A percentile compares a stretch with the other conserved stretches of the same genome.
These are phyloP conservation scores for Globisporangium iwayamae DNA, from an alignment of 352 stramenopile species.

Conservation along the genomic window DNA sequence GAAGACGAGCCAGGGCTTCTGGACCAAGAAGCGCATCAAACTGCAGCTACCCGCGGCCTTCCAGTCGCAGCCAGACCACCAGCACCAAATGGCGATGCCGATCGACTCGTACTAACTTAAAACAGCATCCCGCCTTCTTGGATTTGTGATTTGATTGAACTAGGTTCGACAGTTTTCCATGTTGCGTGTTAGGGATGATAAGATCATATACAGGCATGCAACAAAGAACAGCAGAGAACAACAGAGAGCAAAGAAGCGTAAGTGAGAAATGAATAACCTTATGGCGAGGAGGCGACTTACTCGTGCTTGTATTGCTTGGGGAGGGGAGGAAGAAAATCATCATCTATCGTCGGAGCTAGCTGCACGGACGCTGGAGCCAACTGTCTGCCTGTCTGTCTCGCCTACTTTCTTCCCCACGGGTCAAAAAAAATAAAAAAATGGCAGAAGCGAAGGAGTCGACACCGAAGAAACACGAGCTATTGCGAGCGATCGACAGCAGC, in stretches of 20 bases:
- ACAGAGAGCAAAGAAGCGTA: background rate
- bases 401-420: slow-evolving; percentile 7
- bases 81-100: slow-evolving; percentile 17
- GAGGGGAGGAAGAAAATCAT: background rate
- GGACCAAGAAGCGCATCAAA: slow-evolving; percentile 56
- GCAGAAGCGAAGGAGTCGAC: slow-evolving; percentile 6
- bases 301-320: slow-evolving; percentile 4
- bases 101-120: slow-evolving; percentile 22
- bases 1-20: slow-evolving; percentile 41
- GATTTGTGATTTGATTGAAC: background rate
- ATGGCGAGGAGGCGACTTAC: slow-evolving; percentile 2
- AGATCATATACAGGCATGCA: background rate
- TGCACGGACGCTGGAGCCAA: background rate
- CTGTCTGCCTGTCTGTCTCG: slow-evolving; percentile 3
- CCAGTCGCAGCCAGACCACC: slow-evolving; percentile 15
- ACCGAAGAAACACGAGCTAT: slow-evolving; percentile 8
- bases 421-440: slow-evolving; percentile 19
- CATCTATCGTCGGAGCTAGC: slow-evolving; percentile 3
- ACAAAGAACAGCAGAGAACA: background rate
- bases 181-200: background rate
- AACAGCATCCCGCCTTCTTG: background rate
- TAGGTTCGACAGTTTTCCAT: background rate
- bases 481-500: background rate
- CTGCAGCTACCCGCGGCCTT: slow-evolving; percentile 49
- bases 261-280: slow-evolving; percentile 3